A percentile compares a stretch with the other conserved stretches of the same genome.
These are phyloP conservation scores for Acacia confusa DNA, from an alignment of 306 rosid genomes.

Conservation along the genomic window DNA sequence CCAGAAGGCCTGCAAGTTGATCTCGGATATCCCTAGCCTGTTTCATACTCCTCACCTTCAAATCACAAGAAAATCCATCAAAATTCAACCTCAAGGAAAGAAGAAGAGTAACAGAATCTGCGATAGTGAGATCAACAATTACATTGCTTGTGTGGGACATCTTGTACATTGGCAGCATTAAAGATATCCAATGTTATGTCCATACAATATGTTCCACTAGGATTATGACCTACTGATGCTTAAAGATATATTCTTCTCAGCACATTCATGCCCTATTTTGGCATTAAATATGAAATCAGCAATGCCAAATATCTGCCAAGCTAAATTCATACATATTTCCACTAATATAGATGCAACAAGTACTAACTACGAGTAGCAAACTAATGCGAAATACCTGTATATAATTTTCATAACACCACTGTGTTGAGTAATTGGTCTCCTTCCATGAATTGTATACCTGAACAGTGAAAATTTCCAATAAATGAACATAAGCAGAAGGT, in stretches of 20 bases:
- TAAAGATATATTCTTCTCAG: not conserved
- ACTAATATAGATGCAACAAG: not conserved
- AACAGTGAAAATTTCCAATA: conserved; percentile 2
- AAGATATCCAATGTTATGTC: not conserved
- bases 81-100: conserved; percentile 7
- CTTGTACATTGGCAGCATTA: not conserved
- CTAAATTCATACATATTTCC: conserved; percentile 4
- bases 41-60: conserved; percentile 94
- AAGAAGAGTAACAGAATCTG: conserved; percentile 17
- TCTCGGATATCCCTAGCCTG: conserved; percentile 94
- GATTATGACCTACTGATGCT: not conserved
- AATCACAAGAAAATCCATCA: conserved; percentile 25
- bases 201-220: conserved; percentile 2
- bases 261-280: not conserved
- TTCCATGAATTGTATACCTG: conserved; percentile 96
- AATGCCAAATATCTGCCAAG: not conserved
- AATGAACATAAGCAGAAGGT: conserved; percentile 7
- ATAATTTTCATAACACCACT: conserved; percentile 94
- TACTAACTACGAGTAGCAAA: not conserved
- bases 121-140: not conserved
- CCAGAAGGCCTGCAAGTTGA: conserved; percentile 90
- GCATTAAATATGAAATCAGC: not conserved
- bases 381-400: conserved; percentile 63
- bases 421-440: conserved; percentile 94
- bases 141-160: not conserved